phyloP scores from a whole-genome alignment of 2,329 filamentous ascomycete species.

The Lomentospora prolificans region DNA sequence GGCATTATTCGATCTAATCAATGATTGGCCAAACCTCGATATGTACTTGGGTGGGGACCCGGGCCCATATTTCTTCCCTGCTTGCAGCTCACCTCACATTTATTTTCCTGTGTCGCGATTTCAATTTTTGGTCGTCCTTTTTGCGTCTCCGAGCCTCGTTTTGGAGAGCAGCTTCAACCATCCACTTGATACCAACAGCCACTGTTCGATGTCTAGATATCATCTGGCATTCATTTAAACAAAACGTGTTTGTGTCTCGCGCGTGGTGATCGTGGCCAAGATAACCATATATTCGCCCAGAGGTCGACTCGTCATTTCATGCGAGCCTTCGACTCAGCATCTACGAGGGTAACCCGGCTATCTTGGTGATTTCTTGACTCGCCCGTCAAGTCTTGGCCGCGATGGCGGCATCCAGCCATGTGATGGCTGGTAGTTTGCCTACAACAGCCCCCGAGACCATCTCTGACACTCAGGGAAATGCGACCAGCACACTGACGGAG shows the following conservation, averaged over 20 bases:
- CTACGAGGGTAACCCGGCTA: neutral
- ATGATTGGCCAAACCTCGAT: no score
- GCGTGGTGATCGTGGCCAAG: neutral
- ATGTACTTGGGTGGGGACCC: no score
- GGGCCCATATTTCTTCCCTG: no score
- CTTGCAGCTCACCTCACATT: no score
- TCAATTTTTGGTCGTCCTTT: neutral
- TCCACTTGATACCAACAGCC: neutral
- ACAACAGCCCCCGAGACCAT: neutral
- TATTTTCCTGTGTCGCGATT: neutral
- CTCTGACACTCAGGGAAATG: neutral
- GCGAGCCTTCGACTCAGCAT: neutral
- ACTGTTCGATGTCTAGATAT: neutral
- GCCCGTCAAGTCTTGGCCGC: neutral
- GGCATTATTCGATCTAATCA: no score
- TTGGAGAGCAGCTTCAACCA: neutral
- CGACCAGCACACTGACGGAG: slow-evolving; percentile 4
- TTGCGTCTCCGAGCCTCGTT: neutral
- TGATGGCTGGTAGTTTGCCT: neutral
- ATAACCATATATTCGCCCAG: neutral
- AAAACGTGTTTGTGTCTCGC: neutral
- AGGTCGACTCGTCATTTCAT: neutral
- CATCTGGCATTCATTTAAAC: neutral
- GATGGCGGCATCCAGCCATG: slow-evolving; percentile 6
- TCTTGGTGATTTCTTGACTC: neutral